Conservation (phyloP, 1,284 basidiomycete species). For the Grifola frondosa region DNA sequence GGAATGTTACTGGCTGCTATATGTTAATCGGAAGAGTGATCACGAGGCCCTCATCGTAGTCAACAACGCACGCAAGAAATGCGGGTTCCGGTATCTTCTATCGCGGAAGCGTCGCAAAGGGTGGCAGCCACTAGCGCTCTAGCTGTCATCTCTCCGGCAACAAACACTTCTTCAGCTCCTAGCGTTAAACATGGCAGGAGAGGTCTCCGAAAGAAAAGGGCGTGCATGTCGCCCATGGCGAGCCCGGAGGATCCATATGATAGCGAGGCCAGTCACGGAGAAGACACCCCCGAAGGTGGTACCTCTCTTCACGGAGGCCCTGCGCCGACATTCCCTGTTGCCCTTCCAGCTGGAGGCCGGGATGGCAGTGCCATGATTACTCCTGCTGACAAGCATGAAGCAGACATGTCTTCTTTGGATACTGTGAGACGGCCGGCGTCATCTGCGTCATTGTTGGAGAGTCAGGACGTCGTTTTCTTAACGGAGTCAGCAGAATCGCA, state of each 20-base stretch:
- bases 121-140: no score
- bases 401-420: no score
- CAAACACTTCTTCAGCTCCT: no score
- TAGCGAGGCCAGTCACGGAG: conserved; percentile 4
- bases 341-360: not conserved
- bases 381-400: no score
- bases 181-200: not conserved
- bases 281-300: not conserved
- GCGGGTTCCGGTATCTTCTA: conserved; percentile 6
- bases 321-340: not conserved
- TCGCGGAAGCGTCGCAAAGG: not conserved
- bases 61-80: conserved; percentile 8
- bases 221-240: not conserved
- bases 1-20: conserved; percentile 28
- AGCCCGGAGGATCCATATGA: conserved; percentile 5
- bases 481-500: no score
- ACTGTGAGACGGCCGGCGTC: no score
- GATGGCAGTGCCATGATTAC: no score
- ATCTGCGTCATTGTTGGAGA: no score
- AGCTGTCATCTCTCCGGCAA: no score
- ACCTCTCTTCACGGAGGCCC: not conserved
- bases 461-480: no score
- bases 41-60: conserved; percentile 6
- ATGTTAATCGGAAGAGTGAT: not conserved
- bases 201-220: not conserved